Evolutionary conservation across 345 rosid genomes (phyloP).

Genomic region (Schrenkiella parvula): DNA sequence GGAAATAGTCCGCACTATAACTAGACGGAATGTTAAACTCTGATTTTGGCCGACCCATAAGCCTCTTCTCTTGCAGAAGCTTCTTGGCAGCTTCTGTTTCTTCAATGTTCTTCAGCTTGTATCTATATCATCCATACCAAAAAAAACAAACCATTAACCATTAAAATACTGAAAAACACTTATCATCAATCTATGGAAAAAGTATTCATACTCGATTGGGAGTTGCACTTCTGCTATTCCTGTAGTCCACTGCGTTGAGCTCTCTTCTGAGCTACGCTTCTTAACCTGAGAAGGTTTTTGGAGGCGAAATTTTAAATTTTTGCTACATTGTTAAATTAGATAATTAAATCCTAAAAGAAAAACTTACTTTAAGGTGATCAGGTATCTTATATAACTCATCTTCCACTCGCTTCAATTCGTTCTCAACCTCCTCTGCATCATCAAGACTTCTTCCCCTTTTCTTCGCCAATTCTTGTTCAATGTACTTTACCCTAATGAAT

Average conservation of each 20-base stretch:
- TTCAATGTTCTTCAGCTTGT: conserved; percentile 85
- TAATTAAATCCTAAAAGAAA: neutral
- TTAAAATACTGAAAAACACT: neutral
- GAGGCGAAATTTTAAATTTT: neutral
- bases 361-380: conserved; percentile 86
- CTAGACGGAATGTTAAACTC: conserved; percentile 83
- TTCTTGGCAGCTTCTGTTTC: conserved; percentile 99
- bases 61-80: conserved; percentile 91
- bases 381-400: conserved; percentile 90
- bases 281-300: conserved; percentile 52
- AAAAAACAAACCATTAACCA: neutral
- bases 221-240: conserved; percentile 98
- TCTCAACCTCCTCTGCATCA: conserved; percentile 51
- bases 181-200: neutral
- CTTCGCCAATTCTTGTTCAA: conserved; percentile 92
- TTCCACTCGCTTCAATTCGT: conserved; percentile 68
- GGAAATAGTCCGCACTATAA: conserved; percentile 96
- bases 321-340: neutral
- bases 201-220: conserved; percentile 71
- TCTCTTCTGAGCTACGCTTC: conserved; percentile 84
- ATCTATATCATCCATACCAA: conserved; percentile 41
- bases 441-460: conserved; percentile 66
- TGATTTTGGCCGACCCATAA: conserved; percentile 64
- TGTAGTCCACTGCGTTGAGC: conserved; percentile 99
- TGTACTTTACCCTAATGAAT: conserved; percentile 58